phyloP scores from a whole-genome alignment of 768 basidiomycete species.

The Leccinum variicolor region DNA sequence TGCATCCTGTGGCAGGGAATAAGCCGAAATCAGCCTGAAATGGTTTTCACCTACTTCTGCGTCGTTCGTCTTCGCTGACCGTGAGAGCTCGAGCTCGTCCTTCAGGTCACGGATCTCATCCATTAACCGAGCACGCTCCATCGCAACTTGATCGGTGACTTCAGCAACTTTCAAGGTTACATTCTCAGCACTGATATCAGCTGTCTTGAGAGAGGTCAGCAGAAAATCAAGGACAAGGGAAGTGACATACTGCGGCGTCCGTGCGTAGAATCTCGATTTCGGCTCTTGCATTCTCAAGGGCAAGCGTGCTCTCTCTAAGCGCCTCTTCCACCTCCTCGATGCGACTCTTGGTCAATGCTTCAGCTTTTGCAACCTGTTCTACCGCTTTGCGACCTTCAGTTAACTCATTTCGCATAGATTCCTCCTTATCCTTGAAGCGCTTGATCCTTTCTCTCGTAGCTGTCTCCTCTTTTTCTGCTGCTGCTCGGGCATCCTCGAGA shows the following conservation, averaged over 20 bases:
- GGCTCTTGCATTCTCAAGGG: slow-evolving; percentile 84
- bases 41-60: slow-evolving; percentile 13
- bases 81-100: slow-evolving; percentile 41
- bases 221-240: not conserved
- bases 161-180: slow-evolving; percentile 46
- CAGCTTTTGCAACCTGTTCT: slow-evolving; percentile 59
- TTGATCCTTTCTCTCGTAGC: slow-evolving; percentile 59
- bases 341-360: slow-evolving; percentile 56
- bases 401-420: slow-evolving; percentile 68
- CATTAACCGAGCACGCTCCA: slow-evolving; percentile 49
- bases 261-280: slow-evolving; percentile 80
- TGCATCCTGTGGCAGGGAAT: slow-evolving; percentile 16
- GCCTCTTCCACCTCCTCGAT: slow-evolving; percentile 90
- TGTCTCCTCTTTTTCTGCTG: slow-evolving; percentile 72
- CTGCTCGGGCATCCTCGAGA: slow-evolving; percentile 70
- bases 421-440: slow-evolving; percentile 71
- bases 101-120: slow-evolving; percentile 57
- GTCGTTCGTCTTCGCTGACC: slow-evolving; percentile 26
- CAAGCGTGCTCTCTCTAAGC: slow-evolving; percentile 78
- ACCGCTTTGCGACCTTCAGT: slow-evolving; percentile 60
- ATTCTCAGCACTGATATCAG: slow-evolving; percentile 48
- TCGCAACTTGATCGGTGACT: slow-evolving; percentile 44
- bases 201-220: slow-evolving; percentile 31
- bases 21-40: not conserved
- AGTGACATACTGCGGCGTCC: slow-evolving; percentile 66